A percentile compares a stretch with the other conserved stretches of the same genome.
Conservation (phyloP, 257 asterid species). For the Galeopsis tetrahit region DNA sequence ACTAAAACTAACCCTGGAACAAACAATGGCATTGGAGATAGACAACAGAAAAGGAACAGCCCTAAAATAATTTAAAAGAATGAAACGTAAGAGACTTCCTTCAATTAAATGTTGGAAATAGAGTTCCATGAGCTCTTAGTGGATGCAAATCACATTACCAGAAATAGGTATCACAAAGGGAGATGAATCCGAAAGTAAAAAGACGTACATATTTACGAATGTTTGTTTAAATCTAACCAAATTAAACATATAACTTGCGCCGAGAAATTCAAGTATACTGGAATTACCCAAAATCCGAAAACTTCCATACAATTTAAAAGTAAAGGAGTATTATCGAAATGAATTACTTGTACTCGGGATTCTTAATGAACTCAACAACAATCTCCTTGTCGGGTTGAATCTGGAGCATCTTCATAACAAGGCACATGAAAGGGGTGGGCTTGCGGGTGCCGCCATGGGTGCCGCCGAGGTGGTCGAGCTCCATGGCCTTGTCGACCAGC, state of each 20-base stretch:
- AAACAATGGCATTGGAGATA: not conserved
- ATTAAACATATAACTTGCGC: slow-evolving; percentile 6
- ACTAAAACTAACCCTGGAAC: slow-evolving; percentile 10
- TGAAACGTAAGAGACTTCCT: not conserved
- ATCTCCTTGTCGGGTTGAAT: slow-evolving; percentile 98
- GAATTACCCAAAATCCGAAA: not conserved
- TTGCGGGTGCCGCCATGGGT: slow-evolving; percentile 78
- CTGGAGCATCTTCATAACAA: slow-evolving; percentile 94
- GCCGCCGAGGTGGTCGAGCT: slow-evolving; percentile 94
- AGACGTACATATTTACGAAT: not conserved
- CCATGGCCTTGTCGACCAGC: slow-evolving; percentile 99
- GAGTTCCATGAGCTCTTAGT: not conserved
- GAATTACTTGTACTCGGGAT: slow-evolving; percentile 84
- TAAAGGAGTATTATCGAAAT: not conserved
- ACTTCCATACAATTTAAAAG: not conserved
- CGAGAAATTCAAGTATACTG: not conserved
- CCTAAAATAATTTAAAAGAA: not conserved
- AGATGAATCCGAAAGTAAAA: not conserved
- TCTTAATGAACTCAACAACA: slow-evolving; percentile 91
- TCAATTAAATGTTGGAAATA: not conserved
- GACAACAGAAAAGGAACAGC: not conserved
- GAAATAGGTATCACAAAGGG: not conserved
- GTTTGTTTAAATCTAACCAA: not conserved
- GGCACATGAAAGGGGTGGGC: slow-evolving; percentile 91
- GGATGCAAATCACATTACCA: slow-evolving; percentile 6